Evolutionary conservation across 345 rosid species (phyloP).

Genomic region (Passiflora organensis): DNA sequence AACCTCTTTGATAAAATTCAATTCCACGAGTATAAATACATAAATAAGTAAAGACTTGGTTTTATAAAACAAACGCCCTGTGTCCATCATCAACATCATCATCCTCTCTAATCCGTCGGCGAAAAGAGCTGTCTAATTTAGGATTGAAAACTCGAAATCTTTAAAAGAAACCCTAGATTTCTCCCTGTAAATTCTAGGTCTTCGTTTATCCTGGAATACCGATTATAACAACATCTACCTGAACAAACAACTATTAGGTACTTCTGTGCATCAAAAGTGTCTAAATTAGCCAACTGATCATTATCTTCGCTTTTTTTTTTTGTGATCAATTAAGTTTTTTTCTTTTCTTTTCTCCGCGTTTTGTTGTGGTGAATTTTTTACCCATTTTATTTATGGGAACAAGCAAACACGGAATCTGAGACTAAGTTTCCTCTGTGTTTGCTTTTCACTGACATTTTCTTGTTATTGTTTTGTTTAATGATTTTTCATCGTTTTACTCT

Average conservation of each 20-base stretch:
- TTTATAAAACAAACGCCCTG: not conserved
- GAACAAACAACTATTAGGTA: conserved; percentile 10
- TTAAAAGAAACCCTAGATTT: conserved; percentile 11
- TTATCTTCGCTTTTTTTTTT: not conserved
- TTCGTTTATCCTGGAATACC: conserved; percentile 29
- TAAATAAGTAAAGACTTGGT: not conserved
- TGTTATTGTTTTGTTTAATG: too few relatives aligned
- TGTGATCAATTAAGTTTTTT: not conserved
- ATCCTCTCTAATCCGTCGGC: conserved; percentile 4
- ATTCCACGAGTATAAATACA: not conserved
- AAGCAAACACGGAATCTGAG: too few relatives aligned
- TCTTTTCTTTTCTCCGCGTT: too few relatives aligned
- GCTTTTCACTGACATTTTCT: too few relatives aligned
- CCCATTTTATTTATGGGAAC: too few relatives aligned
- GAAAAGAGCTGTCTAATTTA: not conserved
- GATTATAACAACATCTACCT: conserved; percentile 8
- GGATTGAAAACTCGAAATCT: not conserved
- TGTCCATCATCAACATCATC: not conserved
- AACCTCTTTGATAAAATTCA: not conserved
- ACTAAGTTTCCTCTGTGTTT: too few relatives aligned
- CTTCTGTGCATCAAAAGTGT: not conserved
- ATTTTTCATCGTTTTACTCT: too few relatives aligned
- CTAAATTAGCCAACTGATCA: not conserved
- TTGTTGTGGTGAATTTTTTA: too few relatives aligned
- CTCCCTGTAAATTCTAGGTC: conserved; percentile 13